Percentiles rank a stretch among this genome's conserved stretches.
Evolutionary conservation across 1,284 basidiomycete species (phyloP).

Genomic region (Leccinum brunneo-olivaceum): DNA sequence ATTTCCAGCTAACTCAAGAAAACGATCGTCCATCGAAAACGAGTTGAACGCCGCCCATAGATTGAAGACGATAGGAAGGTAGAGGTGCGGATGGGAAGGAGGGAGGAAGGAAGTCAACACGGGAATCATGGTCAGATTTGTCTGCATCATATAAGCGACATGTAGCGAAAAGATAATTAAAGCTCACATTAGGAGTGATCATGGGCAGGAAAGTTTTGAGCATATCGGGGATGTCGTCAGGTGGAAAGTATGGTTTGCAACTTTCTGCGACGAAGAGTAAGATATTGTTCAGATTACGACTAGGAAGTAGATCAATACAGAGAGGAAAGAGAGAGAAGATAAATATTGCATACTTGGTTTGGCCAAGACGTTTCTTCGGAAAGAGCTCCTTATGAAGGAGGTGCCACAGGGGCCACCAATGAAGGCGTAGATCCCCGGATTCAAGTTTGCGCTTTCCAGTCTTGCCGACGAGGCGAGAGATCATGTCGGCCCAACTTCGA

Average conservation of each 20-base stretch:
- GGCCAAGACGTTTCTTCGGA: conserved; percentile 43
- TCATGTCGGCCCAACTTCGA: conserved; percentile 53
- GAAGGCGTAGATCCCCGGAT: conserved; percentile 49
- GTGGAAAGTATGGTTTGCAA: conserved; percentile 85
- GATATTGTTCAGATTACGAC: conserved; percentile 29
- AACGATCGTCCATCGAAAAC: conserved; percentile 72
- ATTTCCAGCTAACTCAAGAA: conserved; percentile 76
- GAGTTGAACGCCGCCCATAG: conserved; percentile 87
- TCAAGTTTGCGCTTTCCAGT: conserved; percentile 42
- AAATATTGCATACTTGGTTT: conserved; percentile 41
- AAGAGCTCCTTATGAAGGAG: conserved; percentile 57
- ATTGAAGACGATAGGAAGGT: conserved; percentile 70
- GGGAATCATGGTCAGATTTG: conserved; percentile 59
- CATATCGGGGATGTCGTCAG: conserved; percentile 86
- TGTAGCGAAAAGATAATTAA: neutral
- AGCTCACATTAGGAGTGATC: conserved; percentile 22
- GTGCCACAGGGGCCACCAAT: conserved; percentile 59
- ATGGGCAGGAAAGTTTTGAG: conserved; percentile 68
- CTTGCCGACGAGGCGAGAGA: conserved; percentile 41
- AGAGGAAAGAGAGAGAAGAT: conserved; percentile 26
- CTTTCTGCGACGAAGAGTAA: conserved; percentile 69
- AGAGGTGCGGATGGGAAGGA: conserved; percentile 57
- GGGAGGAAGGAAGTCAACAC: conserved; percentile 76
- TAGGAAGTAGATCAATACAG: conserved; percentile 11
- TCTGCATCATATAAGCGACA: conserved; percentile 34